Conservation (phyloP, 2,329 filamentous ascomycete genomes). For the Dryadomyces quercivorus region DNA sequence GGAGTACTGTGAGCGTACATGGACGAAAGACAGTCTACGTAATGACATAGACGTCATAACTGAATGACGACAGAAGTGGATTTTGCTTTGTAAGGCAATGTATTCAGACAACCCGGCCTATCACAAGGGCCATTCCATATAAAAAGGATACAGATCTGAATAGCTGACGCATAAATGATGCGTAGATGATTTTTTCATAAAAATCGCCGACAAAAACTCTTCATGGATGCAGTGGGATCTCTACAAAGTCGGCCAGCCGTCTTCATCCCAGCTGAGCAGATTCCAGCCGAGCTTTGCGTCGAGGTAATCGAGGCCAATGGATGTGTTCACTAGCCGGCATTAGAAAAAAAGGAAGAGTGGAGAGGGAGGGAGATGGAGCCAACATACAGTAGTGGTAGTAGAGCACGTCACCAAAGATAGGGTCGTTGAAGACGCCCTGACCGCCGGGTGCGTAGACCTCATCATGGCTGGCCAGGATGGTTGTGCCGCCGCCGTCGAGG, state of each 20-base stretch:
- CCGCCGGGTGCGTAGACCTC: constrained; percentile 51
- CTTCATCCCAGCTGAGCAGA: background rate
- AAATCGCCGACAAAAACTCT: no score
- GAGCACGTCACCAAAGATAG: constrained; percentile 31
- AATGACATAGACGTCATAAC: no score
- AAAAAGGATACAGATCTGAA: no score
- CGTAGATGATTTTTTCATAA: no score
- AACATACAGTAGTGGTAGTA: constrained; percentile 47
- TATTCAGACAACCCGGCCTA: no score
- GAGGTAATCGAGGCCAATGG: background rate
- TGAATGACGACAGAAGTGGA: no score
- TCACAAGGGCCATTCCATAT: no score
- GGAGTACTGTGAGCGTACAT: no score
- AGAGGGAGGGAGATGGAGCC: background rate
- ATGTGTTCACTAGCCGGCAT: background rate
- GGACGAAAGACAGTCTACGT: no score
- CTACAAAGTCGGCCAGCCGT: background rate
- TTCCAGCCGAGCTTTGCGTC: background rate
- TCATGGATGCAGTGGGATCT: no score
- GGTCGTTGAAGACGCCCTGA: constrained; percentile 44
- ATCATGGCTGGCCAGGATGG: constrained; percentile 43
- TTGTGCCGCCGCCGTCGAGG: constrained; percentile 41
- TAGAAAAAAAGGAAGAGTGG: background rate
- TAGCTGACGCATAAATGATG: no score
- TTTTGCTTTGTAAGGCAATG: no score